phyloP scores from a whole-genome alignment of 225 moss, liverwort and hornwort genomes.

The Bryoerythrophyllum caledonicum region DNA sequence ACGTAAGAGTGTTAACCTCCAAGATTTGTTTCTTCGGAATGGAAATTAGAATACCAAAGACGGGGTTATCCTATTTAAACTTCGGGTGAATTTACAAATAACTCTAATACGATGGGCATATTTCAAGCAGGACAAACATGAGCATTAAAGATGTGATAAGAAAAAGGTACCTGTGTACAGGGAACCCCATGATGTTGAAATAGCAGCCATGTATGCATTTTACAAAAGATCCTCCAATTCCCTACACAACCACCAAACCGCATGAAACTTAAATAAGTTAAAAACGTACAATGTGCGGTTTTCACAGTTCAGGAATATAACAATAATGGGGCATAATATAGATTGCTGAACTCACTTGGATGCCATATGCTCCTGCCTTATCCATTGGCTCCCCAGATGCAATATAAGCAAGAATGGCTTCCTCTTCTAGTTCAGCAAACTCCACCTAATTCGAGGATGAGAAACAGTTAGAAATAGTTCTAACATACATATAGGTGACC shows the following conservation, averaged over 20 bases:
- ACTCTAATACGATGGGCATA: neutral
- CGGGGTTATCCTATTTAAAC: no score
- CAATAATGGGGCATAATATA: neutral
- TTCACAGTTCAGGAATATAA: neutral
- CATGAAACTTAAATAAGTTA: neutral
- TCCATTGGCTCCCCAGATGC: constrained; percentile 97
- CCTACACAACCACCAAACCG: constrained; percentile 38
- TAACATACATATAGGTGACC: neutral
- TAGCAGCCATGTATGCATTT: constrained; percentile 91
- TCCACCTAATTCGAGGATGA: constrained; percentile 58
- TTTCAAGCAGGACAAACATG: neutral
- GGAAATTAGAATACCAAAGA: neutral
- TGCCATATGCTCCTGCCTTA: constrained; percentile 98
- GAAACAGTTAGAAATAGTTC: neutral
- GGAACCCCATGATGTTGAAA: constrained; percentile 98
- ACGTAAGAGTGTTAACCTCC: constrained; percentile 1
- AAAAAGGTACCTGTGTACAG: constrained; percentile 70
- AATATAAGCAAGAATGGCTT: constrained; percentile 84
- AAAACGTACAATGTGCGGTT: neutral
- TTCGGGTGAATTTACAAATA: no score
- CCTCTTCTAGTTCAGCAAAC: constrained; percentile 74
- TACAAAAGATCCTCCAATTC: constrained; percentile 92
- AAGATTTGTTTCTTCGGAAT: constrained; percentile 2
- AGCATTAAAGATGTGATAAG: neutral
- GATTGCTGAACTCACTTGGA: constrained; percentile 61